A percentile compares a stretch with the other conserved stretches of the same genome.
Conservation (phyloP, 2,329 filamentous ascomycete species). For the Sclerotinia sclerotiorum region DNA sequence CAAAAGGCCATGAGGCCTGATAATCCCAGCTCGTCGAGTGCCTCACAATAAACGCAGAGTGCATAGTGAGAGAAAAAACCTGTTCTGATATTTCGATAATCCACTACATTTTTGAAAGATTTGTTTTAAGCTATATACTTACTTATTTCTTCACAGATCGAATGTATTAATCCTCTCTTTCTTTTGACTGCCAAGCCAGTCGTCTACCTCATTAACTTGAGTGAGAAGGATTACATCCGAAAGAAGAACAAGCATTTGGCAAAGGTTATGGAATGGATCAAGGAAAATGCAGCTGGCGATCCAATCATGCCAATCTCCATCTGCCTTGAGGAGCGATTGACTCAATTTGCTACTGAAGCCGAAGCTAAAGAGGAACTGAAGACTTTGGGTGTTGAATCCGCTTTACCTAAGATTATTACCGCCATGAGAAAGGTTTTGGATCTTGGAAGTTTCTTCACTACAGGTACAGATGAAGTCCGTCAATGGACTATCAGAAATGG, state of each 20-base stretch:
- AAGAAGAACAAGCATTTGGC: slow-evolving; percentile 99
- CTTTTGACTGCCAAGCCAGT: slow-evolving; percentile 95
- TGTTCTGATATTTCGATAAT: slow-evolving; percentile 38
- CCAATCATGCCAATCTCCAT: slow-evolving; percentile 93
- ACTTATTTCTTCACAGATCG: slow-evolving; percentile 61
- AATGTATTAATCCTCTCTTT: slow-evolving; percentile 95
- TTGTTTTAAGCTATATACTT: slow-evolving; percentile 27
- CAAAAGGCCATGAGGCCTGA: slow-evolving; percentile 90
- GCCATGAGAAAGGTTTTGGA: slow-evolving; percentile 92
- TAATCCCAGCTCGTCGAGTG: slow-evolving; percentile 99
- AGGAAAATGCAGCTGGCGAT: slow-evolving; percentile 82
- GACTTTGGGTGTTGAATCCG: slow-evolving; percentile 80
- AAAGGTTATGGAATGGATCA: slow-evolving; percentile 93
- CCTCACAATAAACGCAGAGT: slow-evolving; percentile 75
- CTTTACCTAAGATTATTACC: slow-evolving; percentile 84
- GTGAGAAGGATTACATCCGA: slow-evolving; percentile 93
- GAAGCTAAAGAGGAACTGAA: slow-evolving; percentile 85
- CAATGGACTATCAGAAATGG: slow-evolving; percentile 98
- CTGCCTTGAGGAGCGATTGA: slow-evolving; percentile 87
- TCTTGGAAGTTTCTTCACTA: slow-evolving; percentile 95
- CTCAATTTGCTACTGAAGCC: slow-evolving; percentile 73
- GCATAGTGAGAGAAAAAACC: slow-evolving; percentile 75
- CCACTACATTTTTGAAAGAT: neutral
- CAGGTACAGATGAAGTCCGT: slow-evolving; percentile 89
- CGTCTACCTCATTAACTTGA: slow-evolving; percentile 95